A percentile compares a stretch with the other conserved stretches of the same genome.
phyloP scores from a whole-genome alignment of 148 eudicot species.

The Vaccinium macrocarpon region DNA sequence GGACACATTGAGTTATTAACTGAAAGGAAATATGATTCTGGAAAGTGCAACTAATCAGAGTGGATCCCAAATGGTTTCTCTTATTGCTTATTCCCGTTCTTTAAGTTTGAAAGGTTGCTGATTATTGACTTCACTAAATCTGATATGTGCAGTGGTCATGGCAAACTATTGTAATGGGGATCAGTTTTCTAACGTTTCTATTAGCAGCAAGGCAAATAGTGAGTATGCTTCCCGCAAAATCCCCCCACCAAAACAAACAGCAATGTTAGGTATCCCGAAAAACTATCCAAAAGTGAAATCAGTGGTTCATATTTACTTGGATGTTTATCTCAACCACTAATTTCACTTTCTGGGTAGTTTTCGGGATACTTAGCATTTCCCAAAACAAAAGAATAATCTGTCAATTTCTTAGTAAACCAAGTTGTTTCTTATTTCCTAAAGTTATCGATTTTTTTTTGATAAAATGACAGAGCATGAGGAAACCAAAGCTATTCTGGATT shows the following conservation, averaged over 20 bases:
- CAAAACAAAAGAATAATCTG: background rate
- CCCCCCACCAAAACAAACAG: background rate
- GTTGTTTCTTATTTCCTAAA: background rate
- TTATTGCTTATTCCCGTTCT: background rate
- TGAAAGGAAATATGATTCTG: background rate
- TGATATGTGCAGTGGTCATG: slow-evolving; percentile 77
- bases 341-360: too few species aligned
- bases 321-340: too few species aligned
- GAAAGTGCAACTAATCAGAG: background rate
- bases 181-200: slow-evolving; percentile 60
- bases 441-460: background rate
- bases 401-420: background rate
- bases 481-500: slow-evolving; percentile 7
- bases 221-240: background rate
- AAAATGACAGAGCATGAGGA: background rate
- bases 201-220: slow-evolving; percentile 64
- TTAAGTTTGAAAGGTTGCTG: background rate
- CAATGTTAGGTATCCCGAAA: too few species aligned
- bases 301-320: too few species aligned
- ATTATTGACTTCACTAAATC: background rate
- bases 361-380: too few species aligned
- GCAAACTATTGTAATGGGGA: slow-evolving; percentile 84
- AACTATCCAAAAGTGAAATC: too few species aligned
- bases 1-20: too few species aligned
- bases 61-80: background rate